phyloP scores from a whole-genome alignment of 306 rosid genomes.

The Cucurbita ficifolia region DNA sequence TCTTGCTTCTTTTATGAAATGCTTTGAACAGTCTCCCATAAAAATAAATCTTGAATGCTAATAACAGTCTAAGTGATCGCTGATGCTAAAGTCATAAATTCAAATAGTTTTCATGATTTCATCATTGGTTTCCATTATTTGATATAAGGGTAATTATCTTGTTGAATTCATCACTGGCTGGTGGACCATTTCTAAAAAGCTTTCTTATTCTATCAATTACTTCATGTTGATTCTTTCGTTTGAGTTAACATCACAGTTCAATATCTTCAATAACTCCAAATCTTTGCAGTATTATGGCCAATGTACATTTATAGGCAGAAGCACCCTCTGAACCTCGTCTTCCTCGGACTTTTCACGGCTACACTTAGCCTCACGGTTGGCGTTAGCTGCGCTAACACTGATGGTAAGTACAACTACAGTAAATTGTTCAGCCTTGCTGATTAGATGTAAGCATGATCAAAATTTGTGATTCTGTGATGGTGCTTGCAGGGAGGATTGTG shows the following conservation, averaged over 20 bases:
- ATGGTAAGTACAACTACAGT: slow-evolving; percentile 25
- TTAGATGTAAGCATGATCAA: background rate
- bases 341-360: slow-evolving; percentile 77
- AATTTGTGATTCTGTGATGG: background rate
- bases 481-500: slow-evolving; percentile 66
- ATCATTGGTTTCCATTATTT: background rate
- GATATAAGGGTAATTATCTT: background rate
- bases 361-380: slow-evolving; percentile 77
- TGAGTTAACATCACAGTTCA: slow-evolving; percentile 37
- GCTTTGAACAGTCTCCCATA: background rate
- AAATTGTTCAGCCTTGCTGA: background rate
- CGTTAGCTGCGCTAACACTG: slow-evolving; percentile 67
- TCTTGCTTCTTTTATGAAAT: background rate
- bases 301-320: slow-evolving; percentile 65
- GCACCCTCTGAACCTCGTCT: slow-evolving; percentile 68
- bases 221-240: slow-evolving; percentile 44
- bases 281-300: slow-evolving; percentile 65
- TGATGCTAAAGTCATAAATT: background rate
- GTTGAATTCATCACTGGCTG: background rate
- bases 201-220: slow-evolving; percentile 19
- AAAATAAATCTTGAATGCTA: no score
- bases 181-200: background rate
- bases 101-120: background rate
- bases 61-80: background rate
- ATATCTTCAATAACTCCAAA: slow-evolving; percentile 13